These are phyloP conservation scores for Vitis riparia DNA, from an alignment of 164 flowering plant genomes.

Conservation along the genomic window DNA sequence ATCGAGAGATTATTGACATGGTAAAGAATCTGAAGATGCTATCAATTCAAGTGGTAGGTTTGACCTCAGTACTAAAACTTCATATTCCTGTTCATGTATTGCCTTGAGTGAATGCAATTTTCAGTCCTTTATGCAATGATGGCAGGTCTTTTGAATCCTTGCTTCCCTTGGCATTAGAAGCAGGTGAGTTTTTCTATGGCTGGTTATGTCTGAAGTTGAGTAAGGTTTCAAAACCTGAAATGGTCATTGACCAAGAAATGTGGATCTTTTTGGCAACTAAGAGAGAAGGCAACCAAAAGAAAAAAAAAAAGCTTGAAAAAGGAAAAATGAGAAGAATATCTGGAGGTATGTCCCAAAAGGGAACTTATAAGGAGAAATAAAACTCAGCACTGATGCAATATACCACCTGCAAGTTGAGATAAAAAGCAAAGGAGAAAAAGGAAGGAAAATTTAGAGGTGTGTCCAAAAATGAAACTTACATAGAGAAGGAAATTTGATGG, in stretches of 20 bases:
- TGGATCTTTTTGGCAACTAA: too few relatives aligned
- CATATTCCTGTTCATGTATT: not conserved
- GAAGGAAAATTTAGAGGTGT: too few relatives aligned
- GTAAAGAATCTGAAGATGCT: not conserved
- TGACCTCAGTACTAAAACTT: not conserved
- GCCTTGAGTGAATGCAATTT: not conserved
- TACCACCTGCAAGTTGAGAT: too few relatives aligned
- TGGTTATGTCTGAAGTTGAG: not conserved
- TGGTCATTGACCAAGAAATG: not conserved
- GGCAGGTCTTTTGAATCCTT: slow-evolving; percentile 13
- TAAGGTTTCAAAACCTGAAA: not conserved
- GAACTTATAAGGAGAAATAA: too few relatives aligned
- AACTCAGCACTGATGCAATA: too few relatives aligned
- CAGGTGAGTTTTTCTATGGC: slow-evolving; percentile 12
- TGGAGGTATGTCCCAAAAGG: too few relatives aligned
- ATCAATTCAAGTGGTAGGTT: not conserved
- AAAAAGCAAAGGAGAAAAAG: too few relatives aligned
- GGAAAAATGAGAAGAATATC: too few relatives aligned
- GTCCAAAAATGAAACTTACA: too few relatives aligned
- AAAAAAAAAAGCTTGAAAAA: too few relatives aligned
- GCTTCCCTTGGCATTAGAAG: slow-evolving; percentile 7
- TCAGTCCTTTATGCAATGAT: not conserved
- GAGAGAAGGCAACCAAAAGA: too few relatives aligned
- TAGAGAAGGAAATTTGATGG: too few relatives aligned
- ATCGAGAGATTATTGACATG: not conserved